Percentiles rank a stretch among this genome's conserved stretches.
phyloP scores from a whole-genome alignment of 202 grass and related monocot genomes.

The Schoenoplectus tabernaemontani region DNA sequence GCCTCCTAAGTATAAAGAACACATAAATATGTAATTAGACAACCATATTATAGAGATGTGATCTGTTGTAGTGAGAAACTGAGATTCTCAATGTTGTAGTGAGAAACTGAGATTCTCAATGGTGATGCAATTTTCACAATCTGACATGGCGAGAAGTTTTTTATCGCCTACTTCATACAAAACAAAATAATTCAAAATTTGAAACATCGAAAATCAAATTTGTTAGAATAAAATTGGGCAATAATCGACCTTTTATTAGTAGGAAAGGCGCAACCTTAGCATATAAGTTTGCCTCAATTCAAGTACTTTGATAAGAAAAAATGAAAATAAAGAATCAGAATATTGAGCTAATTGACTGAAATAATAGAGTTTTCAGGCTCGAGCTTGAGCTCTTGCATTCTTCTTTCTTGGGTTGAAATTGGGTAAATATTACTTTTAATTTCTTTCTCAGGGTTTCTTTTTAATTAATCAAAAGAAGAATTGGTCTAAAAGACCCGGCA shows the following conservation, averaged over 20 bases:
- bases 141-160: constrained; percentile 67
- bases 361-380: no score
- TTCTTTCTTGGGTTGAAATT: no score
- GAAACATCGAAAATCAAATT: not conserved
- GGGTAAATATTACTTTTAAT: no score
- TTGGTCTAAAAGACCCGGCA: no score
- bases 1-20: constrained; percentile 41
- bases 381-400: no score
- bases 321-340: not conserved
- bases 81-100: constrained; percentile 53
- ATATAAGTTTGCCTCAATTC: not conserved
- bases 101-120: constrained; percentile 58
- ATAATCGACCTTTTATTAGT: not conserved
- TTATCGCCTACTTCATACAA: constrained; percentile 41
- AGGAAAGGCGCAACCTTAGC: not conserved
- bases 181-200: not conserved
- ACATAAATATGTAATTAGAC: not conserved
- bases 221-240: not conserved
- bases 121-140: constrained; percentile 72
- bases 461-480: no score
- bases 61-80: not conserved
- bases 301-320: not conserved
- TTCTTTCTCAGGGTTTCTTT: no score
- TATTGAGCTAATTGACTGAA: not conserved
- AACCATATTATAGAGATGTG: not conserved